phyloP scores from a whole-genome alignment of 1,284 basidiomycete genomes.

The Apiotrichum montevideense region DNA sequence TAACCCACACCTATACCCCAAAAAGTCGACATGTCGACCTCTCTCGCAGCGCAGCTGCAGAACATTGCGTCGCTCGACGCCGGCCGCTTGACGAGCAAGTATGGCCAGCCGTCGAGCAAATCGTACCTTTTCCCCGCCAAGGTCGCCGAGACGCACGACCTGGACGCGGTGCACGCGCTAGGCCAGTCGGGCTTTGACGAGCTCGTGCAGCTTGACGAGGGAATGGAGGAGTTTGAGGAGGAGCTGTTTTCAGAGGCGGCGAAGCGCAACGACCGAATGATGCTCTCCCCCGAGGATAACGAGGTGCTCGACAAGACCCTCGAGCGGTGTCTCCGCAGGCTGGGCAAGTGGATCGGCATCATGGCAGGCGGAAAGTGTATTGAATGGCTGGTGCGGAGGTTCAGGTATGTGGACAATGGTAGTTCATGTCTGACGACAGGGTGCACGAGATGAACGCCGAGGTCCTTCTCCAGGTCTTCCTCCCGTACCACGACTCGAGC shows the following conservation, averaged over 20 bases:
- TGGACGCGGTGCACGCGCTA: slow-evolving; percentile 79
- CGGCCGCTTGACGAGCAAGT: slow-evolving; percentile 59
- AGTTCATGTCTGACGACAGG: slow-evolving; percentile 48
- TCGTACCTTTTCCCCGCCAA: slow-evolving; percentile 80
- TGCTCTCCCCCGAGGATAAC: slow-evolving; percentile 62
- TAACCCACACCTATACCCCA: background rate
- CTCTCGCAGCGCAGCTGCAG: slow-evolving; percentile 77
- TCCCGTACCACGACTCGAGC: slow-evolving; percentile 91
- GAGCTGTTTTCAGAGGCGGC: slow-evolving; percentile 77
- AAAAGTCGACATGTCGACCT: slow-evolving; percentile 50
- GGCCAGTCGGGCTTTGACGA: slow-evolving; percentile 69
- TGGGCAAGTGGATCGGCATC: slow-evolving; percentile 77
- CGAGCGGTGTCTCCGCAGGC: slow-evolving; percentile 57
- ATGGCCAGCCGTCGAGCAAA: slow-evolving; percentile 52
- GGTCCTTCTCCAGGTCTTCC: slow-evolving; percentile 70
- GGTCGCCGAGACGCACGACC: slow-evolving; percentile 74
- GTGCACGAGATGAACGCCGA: slow-evolving; percentile 90
- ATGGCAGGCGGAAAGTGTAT: slow-evolving; percentile 77
- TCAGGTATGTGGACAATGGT: slow-evolving; percentile 57
- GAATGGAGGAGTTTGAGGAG: slow-evolving; percentile 53
- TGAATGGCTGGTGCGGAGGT: slow-evolving; percentile 92
- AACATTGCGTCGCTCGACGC: slow-evolving; percentile 75
- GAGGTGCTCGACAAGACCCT: slow-evolving; percentile 52
- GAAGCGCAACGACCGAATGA: slow-evolving; percentile 72
- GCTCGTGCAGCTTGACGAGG: slow-evolving; percentile 60